Percentiles rank a stretch among this genome's conserved stretches.
Conservation (phyloP, 306 rosid species). For the Oemleria cerasiformis region DNA sequence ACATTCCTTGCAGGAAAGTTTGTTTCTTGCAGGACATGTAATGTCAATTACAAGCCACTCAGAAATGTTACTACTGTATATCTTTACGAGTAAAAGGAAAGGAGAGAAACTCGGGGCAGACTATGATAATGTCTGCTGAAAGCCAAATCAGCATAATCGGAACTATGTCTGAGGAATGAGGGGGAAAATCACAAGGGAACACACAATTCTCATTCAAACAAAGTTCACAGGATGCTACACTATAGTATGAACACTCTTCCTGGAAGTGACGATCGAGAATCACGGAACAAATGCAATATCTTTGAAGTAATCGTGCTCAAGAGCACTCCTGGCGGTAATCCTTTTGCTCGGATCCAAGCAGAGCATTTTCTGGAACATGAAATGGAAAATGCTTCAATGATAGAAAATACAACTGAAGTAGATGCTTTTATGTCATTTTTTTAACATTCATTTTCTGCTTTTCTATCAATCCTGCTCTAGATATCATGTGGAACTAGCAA, state of each 20-base stretch:
- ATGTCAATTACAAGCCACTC: slow-evolving; percentile 25
- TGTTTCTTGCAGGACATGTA: slow-evolving; percentile 9
- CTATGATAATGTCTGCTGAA: not conserved
- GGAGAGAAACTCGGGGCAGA: slow-evolving; percentile 11
- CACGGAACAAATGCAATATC: slow-evolving; percentile 84
- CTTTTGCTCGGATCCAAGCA: slow-evolving; percentile 96
- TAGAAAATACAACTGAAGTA: not conserved
- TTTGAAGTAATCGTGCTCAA: slow-evolving; percentile 96
- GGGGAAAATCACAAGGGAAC: slow-evolving; percentile 31
- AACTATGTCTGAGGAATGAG: slow-evolving; percentile 22
- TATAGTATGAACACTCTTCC: slow-evolving; percentile 61
- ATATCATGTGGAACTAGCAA: not conserved
- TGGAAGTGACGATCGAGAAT: slow-evolving; percentile 26
- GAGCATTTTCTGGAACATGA: slow-evolving; percentile 73
- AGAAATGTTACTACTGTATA: slow-evolving; percentile 11
- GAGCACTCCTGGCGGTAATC: slow-evolving; percentile 88
- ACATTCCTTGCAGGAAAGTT: slow-evolving; percentile 15
- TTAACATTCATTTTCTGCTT: not conserved
- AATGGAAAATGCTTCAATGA: slow-evolving; percentile 10
- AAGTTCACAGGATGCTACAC: slow-evolving; percentile 59
- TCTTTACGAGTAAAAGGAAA: slow-evolving; percentile 4
- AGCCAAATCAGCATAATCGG: slow-evolving; percentile 29
- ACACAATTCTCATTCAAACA: slow-evolving; percentile 58
- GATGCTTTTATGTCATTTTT: not conserved
- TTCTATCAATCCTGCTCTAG: not conserved